Evolutionary conservation across 2,329 filamentous ascomycete genomes (phyloP).

Genomic region (Cryphonectria naterciae): DNA sequence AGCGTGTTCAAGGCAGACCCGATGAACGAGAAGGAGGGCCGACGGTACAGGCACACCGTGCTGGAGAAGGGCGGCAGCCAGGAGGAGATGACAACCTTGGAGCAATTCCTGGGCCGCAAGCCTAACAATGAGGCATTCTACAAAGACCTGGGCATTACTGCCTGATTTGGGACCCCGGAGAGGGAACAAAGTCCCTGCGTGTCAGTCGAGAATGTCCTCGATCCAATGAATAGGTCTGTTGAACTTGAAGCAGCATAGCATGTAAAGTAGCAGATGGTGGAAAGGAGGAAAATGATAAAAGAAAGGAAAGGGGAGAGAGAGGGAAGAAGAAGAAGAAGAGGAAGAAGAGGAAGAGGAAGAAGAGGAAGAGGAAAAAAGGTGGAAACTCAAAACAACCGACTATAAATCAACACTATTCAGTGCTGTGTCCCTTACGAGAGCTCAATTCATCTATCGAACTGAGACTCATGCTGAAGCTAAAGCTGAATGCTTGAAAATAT

Average conservation of each 20-base stretch:
- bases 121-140: constrained; percentile 82
- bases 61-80: constrained; percentile 77
- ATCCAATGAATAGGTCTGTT: no score
- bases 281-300: not conserved
- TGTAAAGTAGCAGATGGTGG: not conserved
- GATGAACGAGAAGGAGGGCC: constrained; percentile 74
- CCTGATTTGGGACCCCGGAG: constrained; percentile 29
- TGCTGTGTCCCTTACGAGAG: not conserved
- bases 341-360: no score
- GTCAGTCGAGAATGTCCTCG: no score
- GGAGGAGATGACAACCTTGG: constrained; percentile 79
- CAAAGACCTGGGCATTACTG: constrained; percentile 66
- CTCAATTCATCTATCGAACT: not conserved
- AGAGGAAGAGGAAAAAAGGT: not conserved
- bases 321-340: no score
- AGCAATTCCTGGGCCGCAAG: constrained; percentile 77
- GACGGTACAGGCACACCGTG: constrained; percentile 77
- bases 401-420: not conserved
- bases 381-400: not conserved
- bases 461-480: not conserved
- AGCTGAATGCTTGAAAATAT: not conserved
- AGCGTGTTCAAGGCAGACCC: constrained; percentile 77
- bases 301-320: no score
- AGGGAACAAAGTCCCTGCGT: no score
- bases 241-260: not conserved